Base-by-base conservation (phyloP, 2,329 filamentous ascomycete genomes). In the Phoma sp. region DNA sequence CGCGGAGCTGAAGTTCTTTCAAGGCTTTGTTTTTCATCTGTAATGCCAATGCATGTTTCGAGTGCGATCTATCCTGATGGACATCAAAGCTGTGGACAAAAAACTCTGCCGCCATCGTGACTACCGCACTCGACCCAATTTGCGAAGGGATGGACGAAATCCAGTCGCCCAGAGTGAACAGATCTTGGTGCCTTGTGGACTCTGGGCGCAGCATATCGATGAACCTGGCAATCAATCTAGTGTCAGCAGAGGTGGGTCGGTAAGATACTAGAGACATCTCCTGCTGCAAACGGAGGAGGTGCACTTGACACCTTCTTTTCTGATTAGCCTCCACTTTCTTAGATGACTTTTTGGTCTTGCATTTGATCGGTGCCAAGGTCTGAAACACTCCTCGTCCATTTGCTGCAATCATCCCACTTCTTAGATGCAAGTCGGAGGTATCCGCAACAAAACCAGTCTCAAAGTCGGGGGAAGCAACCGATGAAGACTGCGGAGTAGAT, bases 131-230 rank as follows among this genome's bases (percentile, higher is more conserved):
- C 3, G 29, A 46, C 7, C 42, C 42, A 5, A 53, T 30, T 4
- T 37, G 42, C 11, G 49, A 14, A 5, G 49, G 49, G 10, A 53
- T 37, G 4, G 49, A 53, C 5, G 21, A 10, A 7, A 53, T n/a
- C 42, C 49, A 53, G 25, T 53, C 37, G n/a, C 49, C 49, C 11
- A 53, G 23, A n/a, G 42, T 25, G 36, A 29, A 32, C 12, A 53
- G 11, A 2, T 36, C 18, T 7, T 36, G 21, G 14, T 47, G 6
- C n/a, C 30, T 36, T 6, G 29, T 9, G 2, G 21, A 40, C 2
- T 42, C 17, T 26, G 46, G 37, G 14, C 18, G 36, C 7, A 49
- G 29, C 21, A 49, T 40, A 2, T 28, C 12, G 11, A 34, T 12
- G 29, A 49, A 42, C 12, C 14, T 34, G 5, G 37, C 46, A 7